Evolutionary conservation across 352 stramenopile genomes (phyloP), one percentile per base, ranked within the genome.

Genomic region (Phytophthora macrochlamydospora): DNA sequence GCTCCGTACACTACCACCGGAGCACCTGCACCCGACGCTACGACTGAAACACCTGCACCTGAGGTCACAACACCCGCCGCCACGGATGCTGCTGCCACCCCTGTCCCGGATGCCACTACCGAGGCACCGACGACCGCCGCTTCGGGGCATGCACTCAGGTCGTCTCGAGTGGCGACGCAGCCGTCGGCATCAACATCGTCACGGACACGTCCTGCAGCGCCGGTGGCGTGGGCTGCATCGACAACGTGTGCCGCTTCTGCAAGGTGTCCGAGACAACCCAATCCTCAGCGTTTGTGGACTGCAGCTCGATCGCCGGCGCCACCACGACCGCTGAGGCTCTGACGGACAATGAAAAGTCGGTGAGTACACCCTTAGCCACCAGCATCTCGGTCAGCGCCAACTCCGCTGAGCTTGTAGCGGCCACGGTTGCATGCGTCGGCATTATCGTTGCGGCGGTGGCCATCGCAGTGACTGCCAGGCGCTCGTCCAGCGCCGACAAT

Each of bases 201-300:
- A 56, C 50, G 11, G 76, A 81, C 32, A 4, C 8, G 7, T 56
- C 29, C 1, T 85, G 77, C n/a, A 32, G 65, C 24, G 69, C 65
- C 44, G 74, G 74, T 13, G 77, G 77, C 14, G 31, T 83, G 7
- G 74, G 74, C 29, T 83, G 77, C 60, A 81, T 73, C 51, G 76
- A 62, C 43, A 61, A 79, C 42, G 56, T 70, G 50, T 85, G 77
- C 37, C 74, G 71, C 7, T 83, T 80, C 65, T 85, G 75, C 64
- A 83, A 83, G 55, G 51, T 52, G 3, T 24, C 18, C 18, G 18
- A 24, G 18, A 24, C 18, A 24, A 24, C 52, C 2, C 59, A 76
- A 52, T 74, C 71, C 6, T 31, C 50, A 55, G 63, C 55, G 18
- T 61, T 79, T 9, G 45, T 65, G 12, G 56, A 67, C 5, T 77